Base-by-base conservation (phyloP, 2,329 filamentous ascomycete genomes). In the Alternaria gaisen region DNA sequence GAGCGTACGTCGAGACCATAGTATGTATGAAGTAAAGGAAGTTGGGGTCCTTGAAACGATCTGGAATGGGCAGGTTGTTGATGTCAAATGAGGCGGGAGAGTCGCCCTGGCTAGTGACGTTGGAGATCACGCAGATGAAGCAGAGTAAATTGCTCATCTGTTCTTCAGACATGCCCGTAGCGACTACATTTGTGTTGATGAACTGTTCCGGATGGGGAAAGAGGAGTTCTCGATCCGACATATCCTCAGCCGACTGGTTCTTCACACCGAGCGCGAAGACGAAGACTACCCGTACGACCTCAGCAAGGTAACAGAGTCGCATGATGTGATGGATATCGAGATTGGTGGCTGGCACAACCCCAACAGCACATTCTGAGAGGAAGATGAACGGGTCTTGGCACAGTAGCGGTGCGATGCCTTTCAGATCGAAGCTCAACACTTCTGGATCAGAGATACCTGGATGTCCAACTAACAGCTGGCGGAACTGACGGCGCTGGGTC, bases 271-370 rank as follows among this genome's bases (percentile, higher is more conserved):
- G 54, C 10, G 68, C 79, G 72, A 86, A 87, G 8, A 85, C 83
- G 14, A 88, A 74, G 16, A 93, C 85, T 6, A 93, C 89, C 80
- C 97, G 96, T 61, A 96, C 88, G 58, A 99, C 88, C 79, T 99
- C 95, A 3, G 92, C 92, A 56, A 97, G 85, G 74, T 97, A 97
- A 80, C 93, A 97, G 46, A 98, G 83, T 38, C 91, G 89, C 51
- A 98, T 80, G 53, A 98, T 79, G 76, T 97, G 91, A 41, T 90
- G 86, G 42, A 96, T 87, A 56, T 96, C 91, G 40, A 92, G 85
- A 41, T 86, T 83, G 28, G 93, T 86, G 2, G 89, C 85, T 9
- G 90, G 85, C 7, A 87, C 85, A 18, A 96, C 77, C 56, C 88
- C 90, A 53, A 93, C 86, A 1, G 91, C 88, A 70, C 88, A 90